phyloP scores from a whole-genome alignment of 257 asterid species.

The Cordia subcordata region DNA sequence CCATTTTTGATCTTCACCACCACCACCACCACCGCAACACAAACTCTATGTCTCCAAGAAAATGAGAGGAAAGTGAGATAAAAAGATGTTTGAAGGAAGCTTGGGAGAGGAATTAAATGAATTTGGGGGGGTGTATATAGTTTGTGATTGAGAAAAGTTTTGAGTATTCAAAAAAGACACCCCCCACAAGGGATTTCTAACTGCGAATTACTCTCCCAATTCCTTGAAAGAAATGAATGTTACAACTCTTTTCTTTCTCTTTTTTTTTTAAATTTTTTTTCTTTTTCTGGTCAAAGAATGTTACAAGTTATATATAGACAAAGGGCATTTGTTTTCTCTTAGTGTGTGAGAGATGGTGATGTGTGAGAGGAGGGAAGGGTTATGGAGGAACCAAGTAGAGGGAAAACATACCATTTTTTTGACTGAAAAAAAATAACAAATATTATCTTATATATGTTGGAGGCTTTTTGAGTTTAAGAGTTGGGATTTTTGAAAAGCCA shows the following conservation, averaged over 20 bases:
- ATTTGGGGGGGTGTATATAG: conserved; percentile 24
- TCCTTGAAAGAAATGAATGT: conserved; percentile 1
- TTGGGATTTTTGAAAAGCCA: background rate
- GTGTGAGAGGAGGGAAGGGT: background rate
- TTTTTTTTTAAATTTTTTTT: too few species aligned
- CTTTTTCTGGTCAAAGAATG: too few species aligned
- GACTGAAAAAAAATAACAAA: background rate
- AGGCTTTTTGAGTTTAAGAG: background rate
- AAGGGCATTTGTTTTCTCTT: conserved; percentile 5
- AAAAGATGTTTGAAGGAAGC: conserved; percentile 21
- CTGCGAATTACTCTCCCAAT: conserved; percentile 4
- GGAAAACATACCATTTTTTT: background rate
- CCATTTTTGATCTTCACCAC: conserved; percentile 21
- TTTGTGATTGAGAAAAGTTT: conserved; percentile 33
- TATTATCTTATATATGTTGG: background rate
- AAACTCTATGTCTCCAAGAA: conserved; percentile 1
- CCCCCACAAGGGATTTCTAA: conserved; percentile 9
- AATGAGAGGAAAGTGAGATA: conserved; percentile 9
- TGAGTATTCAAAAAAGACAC: conserved; percentile 23
- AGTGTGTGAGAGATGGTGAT: background rate
- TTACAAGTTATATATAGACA: conserved; percentile 2
- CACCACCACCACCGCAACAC: conserved; percentile 15
- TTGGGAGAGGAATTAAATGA: conserved; percentile 20
- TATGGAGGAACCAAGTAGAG: background rate
- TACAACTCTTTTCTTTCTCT: too few species aligned